phyloP scores from a whole-genome alignment of 176 grass and related monocot species.

The Hyparrhenia diplandra region DNA sequence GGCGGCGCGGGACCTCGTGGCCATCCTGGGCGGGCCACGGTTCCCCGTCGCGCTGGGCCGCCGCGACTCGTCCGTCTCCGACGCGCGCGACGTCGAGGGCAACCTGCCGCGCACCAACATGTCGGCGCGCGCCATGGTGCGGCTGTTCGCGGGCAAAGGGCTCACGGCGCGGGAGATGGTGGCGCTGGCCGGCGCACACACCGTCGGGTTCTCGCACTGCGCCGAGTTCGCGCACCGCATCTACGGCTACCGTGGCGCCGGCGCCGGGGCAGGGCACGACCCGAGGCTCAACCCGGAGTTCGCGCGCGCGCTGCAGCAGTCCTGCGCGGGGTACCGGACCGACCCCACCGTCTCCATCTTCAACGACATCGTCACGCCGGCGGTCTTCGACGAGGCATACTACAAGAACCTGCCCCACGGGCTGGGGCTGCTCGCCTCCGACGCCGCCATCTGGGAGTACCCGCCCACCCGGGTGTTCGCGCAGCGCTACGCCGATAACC shows the following conservation, averaged over 20 bases:
- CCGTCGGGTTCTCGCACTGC: slow-evolving; percentile 95
- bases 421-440: slow-evolving; percentile 72
- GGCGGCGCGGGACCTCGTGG: slow-evolving; percentile 69
- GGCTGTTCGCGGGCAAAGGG: slow-evolving; percentile 54
- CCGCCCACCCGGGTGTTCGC: slow-evolving; percentile 53
- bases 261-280: slow-evolving; percentile 37
- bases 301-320: slow-evolving; percentile 60
- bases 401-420: slow-evolving; percentile 77
- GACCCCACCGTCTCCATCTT: slow-evolving; percentile 84
- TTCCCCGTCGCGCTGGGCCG: slow-evolving; percentile 63
- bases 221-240: slow-evolving; percentile 75
- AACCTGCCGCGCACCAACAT: slow-evolving; percentile 81
- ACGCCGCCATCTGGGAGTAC: slow-evolving; percentile 68
- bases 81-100: slow-evolving; percentile 32
- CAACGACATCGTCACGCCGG: slow-evolving; percentile 80
- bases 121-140: slow-evolving; percentile 51
- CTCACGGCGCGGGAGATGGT: slow-evolving; percentile 69
- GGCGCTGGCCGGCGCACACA: slow-evolving; percentile 85
- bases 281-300: slow-evolving; percentile 60
- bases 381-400: slow-evolving; percentile 78
- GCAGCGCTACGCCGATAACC: slow-evolving; percentile 67
- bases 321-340: slow-evolving; percentile 58
- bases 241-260: slow-evolving; percentile 36
- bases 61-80: slow-evolving; percentile 55
- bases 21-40: slow-evolving; percentile 54